phyloP scores from a whole-genome alignment of 495 filamentous ascomycete species.

The Aspergillus hancockii region DNA sequence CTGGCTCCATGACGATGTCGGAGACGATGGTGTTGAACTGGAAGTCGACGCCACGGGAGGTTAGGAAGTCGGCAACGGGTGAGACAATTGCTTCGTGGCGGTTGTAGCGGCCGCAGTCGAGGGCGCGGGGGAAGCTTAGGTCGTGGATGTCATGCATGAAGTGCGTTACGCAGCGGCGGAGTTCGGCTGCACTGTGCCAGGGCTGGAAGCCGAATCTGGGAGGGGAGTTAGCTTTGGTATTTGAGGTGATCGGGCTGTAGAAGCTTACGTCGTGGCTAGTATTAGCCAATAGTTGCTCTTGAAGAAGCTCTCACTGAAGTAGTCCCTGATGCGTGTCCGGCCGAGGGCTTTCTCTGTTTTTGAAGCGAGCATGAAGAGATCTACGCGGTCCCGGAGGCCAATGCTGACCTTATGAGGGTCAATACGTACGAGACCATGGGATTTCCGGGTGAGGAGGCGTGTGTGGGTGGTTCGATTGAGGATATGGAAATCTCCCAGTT shows the following conservation, averaged over 20 bases:
- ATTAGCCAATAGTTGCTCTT: slow-evolving; percentile 41
- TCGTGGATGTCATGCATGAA: slow-evolving; percentile 28
- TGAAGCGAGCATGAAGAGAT: slow-evolving; percentile 31
- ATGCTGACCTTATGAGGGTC: slow-evolving; percentile 22
- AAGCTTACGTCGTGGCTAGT: slow-evolving; percentile 35
- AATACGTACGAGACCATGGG: slow-evolving; percentile 9
- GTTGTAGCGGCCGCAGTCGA: slow-evolving; percentile 38
- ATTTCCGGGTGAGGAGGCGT: slow-evolving; percentile 17
- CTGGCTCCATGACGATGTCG: slow-evolving; percentile 25
- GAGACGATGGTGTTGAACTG: slow-evolving; percentile 35
- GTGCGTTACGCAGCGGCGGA: slow-evolving; percentile 29
- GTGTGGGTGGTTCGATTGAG: slow-evolving; percentile 15
- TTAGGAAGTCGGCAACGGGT: slow-evolving; percentile 41
- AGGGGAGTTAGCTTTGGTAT: background rate
- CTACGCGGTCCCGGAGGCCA: slow-evolving; percentile 29
- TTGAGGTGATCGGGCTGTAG: background rate
- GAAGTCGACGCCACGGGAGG: slow-evolving; percentile 44
- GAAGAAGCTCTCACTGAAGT: slow-evolving; percentile 40
- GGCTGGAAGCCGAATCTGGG: slow-evolving; percentile 41
- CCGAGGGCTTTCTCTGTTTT: slow-evolving; percentile 35
- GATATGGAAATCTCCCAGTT: slow-evolving; percentile 19
- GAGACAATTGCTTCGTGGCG: slow-evolving; percentile 41
- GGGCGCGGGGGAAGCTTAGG: slow-evolving; percentile 26
- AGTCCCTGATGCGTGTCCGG: slow-evolving; percentile 35
- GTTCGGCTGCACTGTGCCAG: slow-evolving; percentile 42